Evolutionary conservation across 2,329 filamentous ascomycete species (phyloP).

Genomic region (Lasiodiplodia gonubiensis): DNA sequence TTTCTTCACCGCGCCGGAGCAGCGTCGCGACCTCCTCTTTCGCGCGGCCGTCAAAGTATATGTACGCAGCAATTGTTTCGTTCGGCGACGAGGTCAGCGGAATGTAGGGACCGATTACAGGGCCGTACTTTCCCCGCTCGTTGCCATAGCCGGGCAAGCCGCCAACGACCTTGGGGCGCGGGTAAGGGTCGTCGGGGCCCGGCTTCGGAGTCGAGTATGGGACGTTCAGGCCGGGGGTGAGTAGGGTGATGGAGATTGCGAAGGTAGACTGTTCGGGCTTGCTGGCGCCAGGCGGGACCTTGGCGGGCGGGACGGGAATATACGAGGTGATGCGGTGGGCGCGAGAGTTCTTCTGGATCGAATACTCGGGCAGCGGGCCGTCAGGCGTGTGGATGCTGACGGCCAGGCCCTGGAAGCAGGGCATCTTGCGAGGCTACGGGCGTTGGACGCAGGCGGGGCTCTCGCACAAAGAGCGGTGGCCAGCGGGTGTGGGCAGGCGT

Average conservation of each 20-base stretch:
- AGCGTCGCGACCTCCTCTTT: constrained; percentile 98
- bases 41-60: constrained; percentile 93
- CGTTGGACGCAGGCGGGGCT: constrained; percentile 19
- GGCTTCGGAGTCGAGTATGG: constrained; percentile 91
- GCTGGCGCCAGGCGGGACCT: constrained; percentile 68
- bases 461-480: constrained; percentile 28
- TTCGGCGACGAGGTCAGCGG: constrained; percentile 91
- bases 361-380: constrained; percentile 86
- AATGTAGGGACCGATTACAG: constrained; percentile 80
- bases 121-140: constrained; percentile 59
- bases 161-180: constrained; percentile 81
- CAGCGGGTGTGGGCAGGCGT: constrained; percentile 1
- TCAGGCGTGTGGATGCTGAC: constrained; percentile 90
- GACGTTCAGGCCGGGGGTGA: constrained; percentile 85
- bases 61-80: constrained; percentile 97
- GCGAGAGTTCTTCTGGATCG: constrained; percentile 91
- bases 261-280: constrained; percentile 94
- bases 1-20: constrained; percentile 90
- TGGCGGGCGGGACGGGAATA: constrained; percentile 91
- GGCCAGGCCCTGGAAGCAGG: constrained; percentile 98
- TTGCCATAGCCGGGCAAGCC: constrained; percentile 63
- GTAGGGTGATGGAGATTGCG: constrained; percentile 94
- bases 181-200: constrained; percentile 75
- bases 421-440: constrained; percentile 61
- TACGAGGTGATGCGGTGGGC: constrained; percentile 94